Conservation (phyloP, 805 yeast genomes). For the Starmera amethionina region DNA sequence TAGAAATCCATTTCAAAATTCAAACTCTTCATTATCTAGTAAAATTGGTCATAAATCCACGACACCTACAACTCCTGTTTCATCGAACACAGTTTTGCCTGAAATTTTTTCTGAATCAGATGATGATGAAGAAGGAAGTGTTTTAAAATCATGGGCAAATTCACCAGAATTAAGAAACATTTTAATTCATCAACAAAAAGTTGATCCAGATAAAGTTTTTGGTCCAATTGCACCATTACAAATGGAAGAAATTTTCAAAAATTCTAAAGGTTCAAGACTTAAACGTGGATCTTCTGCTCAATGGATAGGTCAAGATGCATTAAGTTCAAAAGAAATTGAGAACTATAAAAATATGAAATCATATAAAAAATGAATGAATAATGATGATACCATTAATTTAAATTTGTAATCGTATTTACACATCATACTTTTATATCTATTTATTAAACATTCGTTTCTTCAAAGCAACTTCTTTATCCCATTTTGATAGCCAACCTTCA, state of each 20-base stretch:
- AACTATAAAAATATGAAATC: conserved; percentile 32
- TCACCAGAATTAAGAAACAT: conserved; percentile 43
- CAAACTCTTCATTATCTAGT: neutral
- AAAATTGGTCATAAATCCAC: conserved; percentile 2
- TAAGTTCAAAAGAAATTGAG: conserved; percentile 36
- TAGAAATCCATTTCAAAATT: conserved; percentile 7
- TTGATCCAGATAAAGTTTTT: conserved; percentile 62
- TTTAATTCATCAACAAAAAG: conserved; percentile 33
- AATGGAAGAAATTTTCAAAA: conserved; percentile 57
- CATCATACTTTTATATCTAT: neutral
- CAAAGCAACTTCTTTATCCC: conserved; percentile 56
- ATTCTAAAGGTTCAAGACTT: conserved; percentile 36
- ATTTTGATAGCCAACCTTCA: conserved; percentile 50
- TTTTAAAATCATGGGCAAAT: conserved; percentile 51
- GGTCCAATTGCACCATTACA: conserved; percentile 66
- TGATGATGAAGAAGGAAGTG: conserved; percentile 38
- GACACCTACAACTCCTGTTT: conserved; percentile 11
- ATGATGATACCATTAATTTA: neutral
- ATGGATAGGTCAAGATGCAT: conserved; percentile 37
- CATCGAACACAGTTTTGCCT: conserved; percentile 22
- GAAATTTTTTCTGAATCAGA: conserved; percentile 45
- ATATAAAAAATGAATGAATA: conserved; percentile 12
- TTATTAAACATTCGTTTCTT: conserved; percentile 26
- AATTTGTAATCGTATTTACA: neutral
- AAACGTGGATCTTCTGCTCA: conserved; percentile 41